Percentiles rank a stretch among this genome's conserved stretches.
Conservation (phyloP, 2,329 filamentous ascomycete species). For the Beauveria scarabaeidicola region DNA sequence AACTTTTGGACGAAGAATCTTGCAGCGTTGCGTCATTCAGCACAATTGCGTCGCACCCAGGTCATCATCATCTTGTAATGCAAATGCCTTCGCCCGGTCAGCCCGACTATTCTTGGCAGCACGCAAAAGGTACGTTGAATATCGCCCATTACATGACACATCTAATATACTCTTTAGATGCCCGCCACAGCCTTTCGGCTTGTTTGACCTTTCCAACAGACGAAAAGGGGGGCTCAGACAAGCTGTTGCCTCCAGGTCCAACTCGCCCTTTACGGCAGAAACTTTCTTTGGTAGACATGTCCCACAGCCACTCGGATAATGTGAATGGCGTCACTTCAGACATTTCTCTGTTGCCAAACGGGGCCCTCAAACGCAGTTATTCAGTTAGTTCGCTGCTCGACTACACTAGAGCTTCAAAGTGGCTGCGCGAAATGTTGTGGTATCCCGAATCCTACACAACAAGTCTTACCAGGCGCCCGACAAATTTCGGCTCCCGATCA, state of each 20-base stretch:
- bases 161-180: not conserved
- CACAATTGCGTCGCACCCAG: constrained; percentile 3
- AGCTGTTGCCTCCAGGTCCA: not conserved
- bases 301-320: constrained; percentile 1
- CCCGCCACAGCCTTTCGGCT: not conserved
- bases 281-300: not conserved
- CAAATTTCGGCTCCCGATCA: not conserved
- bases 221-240: not conserved
- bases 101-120: not conserved
- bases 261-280: not conserved
- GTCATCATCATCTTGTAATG: constrained; percentile 12
- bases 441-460: constrained; percentile 19
- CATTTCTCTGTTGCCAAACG: not conserved
- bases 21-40: constrained; percentile 5
- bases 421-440: constrained; percentile 26
- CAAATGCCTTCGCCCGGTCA: constrained; percentile 5
- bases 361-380: constrained; percentile 14
- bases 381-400: constrained; percentile 23
- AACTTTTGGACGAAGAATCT: not conserved
- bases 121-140: not conserved
- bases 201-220: constrained; percentile 3
- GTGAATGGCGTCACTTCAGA: not conserved
- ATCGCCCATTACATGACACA: no score
- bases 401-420: constrained; percentile 25
- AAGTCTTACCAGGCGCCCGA: constrained; percentile 21